Conservation (phyloP, 257 asterid genomes). For the Knoxia roxburghii region DNA sequence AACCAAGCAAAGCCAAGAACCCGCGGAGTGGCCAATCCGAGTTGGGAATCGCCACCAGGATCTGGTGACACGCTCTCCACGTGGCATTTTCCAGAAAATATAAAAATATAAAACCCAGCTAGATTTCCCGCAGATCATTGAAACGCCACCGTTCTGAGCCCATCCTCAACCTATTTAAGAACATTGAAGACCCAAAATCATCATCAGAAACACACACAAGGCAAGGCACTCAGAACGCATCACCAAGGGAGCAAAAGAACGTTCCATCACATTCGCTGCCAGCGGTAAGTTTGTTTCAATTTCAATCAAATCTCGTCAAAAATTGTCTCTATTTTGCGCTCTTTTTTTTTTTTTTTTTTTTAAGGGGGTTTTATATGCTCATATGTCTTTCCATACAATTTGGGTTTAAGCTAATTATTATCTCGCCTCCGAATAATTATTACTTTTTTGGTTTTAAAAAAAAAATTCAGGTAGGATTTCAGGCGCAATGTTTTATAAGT, state of each 20-base stretch:
- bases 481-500: no score
- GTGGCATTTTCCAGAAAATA: background rate
- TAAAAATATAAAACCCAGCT: background rate
- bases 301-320: background rate
- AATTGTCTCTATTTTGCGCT: background rate
- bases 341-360: background rate
- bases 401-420: background rate
- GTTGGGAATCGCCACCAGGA: background rate
- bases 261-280: background rate
- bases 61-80: background rate
- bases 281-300: background rate
- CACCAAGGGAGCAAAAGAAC: background rate
- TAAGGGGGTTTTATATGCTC: no score
- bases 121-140: background rate
- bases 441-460: background rate
- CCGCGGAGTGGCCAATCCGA: background rate
- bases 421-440: background rate
- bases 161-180: slow-evolving; percentile 1
- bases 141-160: background rate
- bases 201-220: no score
- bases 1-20: background rate
- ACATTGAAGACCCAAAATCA: background rate
- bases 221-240: background rate
- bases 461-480: background rate
- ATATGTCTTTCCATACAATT: background rate